These are phyloP conservation scores for Erigeron canadensis DNA, from an alignment of 129 eudicot genomes.

Conservation along the genomic window DNA sequence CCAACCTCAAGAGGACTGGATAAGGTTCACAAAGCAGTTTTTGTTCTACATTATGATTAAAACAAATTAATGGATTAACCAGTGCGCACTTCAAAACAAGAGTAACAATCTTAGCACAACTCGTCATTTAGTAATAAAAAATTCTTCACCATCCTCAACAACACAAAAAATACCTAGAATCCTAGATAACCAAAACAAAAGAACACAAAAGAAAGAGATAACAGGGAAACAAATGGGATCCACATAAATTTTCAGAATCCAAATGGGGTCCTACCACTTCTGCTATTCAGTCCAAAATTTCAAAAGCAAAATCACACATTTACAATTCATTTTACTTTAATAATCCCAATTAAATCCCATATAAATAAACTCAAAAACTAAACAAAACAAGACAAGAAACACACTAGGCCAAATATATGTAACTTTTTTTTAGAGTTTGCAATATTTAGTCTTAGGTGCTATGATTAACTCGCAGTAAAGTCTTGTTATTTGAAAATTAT, in stretches of 20 bases:
- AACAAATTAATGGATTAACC: conserved; percentile 22
- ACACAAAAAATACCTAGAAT: conserved; percentile 5
- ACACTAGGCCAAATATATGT: not conserved
- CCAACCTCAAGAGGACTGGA: conserved; percentile 35
- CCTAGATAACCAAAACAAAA: conserved; percentile 18
- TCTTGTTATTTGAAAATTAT: too few species aligned
- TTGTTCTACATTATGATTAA: conserved; percentile 53
- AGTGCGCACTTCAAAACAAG: conserved; percentile 7
- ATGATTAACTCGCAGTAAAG: too few species aligned
- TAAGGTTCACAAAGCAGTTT: conserved; percentile 29
- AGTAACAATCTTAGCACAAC: not conserved
- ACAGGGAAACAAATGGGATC: conserved; percentile 48
- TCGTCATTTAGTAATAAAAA: conserved; percentile 11
- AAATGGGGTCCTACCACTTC: conserved; percentile 45
- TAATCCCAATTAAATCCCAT: conserved; percentile 15
- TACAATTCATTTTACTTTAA: conserved; percentile 19
- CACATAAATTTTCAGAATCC: conserved; percentile 37
- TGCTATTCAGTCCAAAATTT: conserved; percentile 25
- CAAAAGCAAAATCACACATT: conserved; percentile 27
- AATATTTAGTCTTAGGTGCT: too few species aligned
- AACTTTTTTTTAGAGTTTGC: too few species aligned
- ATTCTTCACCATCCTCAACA: conserved; percentile 18
- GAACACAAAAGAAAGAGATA: conserved; percentile 36
- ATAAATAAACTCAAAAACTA: not conserved
- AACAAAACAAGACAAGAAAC: not conserved